Percentiles rank a stretch among this genome's conserved stretches.
phyloP scores from a whole-genome alignment of 1,284 basidiomycete species.

The Vanrija sp. region DNA sequence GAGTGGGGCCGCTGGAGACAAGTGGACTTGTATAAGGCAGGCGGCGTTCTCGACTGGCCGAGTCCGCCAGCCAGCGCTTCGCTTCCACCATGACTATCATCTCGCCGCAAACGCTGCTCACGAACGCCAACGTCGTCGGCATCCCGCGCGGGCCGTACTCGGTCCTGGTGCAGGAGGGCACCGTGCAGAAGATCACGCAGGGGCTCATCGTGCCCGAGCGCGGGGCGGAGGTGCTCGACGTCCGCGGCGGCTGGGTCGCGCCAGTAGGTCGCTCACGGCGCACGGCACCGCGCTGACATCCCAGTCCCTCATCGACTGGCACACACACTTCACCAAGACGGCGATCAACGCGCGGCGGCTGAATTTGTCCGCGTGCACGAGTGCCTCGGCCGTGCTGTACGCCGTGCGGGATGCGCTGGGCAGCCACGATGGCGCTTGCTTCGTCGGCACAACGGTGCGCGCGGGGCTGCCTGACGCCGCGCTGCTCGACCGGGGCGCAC shows the following conservation, averaged over 20 bases:
- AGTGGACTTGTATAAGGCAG: no score
- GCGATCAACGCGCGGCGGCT: conserved; percentile 21
- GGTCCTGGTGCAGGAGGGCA: conserved; percentile 13
- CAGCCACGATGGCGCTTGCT: not conserved
- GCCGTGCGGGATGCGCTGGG: conserved; percentile 5
- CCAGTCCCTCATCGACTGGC: conserved; percentile 23
- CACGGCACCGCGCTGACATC: not conserved
- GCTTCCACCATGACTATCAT: no score
- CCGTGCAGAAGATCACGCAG: conserved; percentile 11
- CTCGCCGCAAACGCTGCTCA: conserved; percentile 4
- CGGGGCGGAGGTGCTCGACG: conserved; percentile 1
- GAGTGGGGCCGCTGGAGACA: no score
- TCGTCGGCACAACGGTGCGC: conserved; percentile 23
- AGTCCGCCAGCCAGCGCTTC: no score
- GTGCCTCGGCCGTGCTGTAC: conserved; percentile 20
- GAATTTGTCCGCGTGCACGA: conserved; percentile 17
- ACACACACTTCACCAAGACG: conserved; percentile 29
- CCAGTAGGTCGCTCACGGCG: not conserved
- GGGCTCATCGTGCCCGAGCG: not conserved
- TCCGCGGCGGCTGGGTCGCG: conserved; percentile 3
- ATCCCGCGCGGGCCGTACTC: conserved; percentile 7
- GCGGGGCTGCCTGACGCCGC: conserved; percentile 24
- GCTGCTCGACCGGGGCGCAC: conserved; percentile 16
- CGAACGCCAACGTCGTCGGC: conserved; percentile 27
- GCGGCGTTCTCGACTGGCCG: no score